A percentile compares a stretch with the other conserved stretches of the same genome.
These are phyloP conservation scores for Magnolia changhungtana DNA, from an alignment of 164 flowering plant species.

Conservation along the genomic window DNA sequence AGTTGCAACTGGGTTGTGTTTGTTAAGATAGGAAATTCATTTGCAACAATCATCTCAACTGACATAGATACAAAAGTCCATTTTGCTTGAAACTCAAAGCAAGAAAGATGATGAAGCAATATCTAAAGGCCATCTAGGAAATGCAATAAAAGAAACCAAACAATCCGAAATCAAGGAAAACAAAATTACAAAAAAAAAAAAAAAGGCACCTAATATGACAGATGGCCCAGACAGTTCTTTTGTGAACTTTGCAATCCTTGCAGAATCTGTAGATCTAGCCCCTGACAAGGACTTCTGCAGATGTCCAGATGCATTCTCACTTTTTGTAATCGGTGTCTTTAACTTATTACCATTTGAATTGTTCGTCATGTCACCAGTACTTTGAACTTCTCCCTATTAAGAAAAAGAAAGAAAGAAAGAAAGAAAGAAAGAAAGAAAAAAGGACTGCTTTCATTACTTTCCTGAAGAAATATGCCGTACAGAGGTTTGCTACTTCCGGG, in stretches of 20 bases:
- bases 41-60: background rate
- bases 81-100: background rate
- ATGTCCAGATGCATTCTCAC: constrained; percentile 45
- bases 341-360: constrained; percentile 29
- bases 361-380: constrained; percentile 26
- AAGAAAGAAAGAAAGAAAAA: background rate
- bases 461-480: background rate
- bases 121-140: background rate
- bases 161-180: background rate
- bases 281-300: constrained; percentile 48
- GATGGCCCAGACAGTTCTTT: constrained; percentile 73
- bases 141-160: background rate
- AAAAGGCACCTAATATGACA: constrained; percentile 62
- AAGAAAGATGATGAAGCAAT: background rate
- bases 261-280: constrained; percentile 88
- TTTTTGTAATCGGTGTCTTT: constrained; percentile 36
- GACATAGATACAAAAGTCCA: too few relatives aligned
- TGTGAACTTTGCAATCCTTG: constrained; percentile 76
- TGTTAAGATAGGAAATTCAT: background rate
- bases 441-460: background rate
- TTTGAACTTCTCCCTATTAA: constrained; percentile 48
- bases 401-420: background rate
- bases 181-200: background rate
- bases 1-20: background rate
- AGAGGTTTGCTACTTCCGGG: background rate